These are phyloP conservation scores for Fagus crenata DNA, from an alignment of 306 rosid species.

Conservation along the genomic window DNA sequence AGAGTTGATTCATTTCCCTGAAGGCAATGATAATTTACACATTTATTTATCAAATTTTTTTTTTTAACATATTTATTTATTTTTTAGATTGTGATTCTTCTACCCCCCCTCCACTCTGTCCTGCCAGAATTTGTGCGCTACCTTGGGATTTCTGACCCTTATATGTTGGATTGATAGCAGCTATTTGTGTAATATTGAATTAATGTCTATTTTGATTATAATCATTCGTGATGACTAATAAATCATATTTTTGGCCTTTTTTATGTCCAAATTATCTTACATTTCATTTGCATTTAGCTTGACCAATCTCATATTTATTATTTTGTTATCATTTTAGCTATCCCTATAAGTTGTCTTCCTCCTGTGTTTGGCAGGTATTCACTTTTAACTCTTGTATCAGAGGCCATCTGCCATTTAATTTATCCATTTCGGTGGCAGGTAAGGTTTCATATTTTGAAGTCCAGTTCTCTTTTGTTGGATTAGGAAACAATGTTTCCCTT, in stretches of 20 bases:
- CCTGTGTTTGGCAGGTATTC: slow-evolving; percentile 73
- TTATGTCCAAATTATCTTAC: neutral
- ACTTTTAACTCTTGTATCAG: slow-evolving; percentile 85
- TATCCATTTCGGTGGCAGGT: slow-evolving; percentile 99
- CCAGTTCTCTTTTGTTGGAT: slow-evolving; percentile 2
- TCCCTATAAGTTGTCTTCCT: slow-evolving; percentile 17
- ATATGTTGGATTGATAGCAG: neutral
- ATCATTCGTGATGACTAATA: neutral
- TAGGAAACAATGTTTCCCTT: slow-evolving; percentile 18
- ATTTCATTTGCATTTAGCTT: neutral
- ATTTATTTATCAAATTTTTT: no score
- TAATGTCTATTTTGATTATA: neutral
- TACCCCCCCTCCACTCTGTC: neutral
- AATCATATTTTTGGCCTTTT: neutral
- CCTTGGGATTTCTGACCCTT: neutral
- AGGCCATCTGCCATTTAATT: slow-evolving; percentile 93
- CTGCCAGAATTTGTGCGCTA: neutral
- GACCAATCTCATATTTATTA: neutral
- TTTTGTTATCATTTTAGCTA: neutral
- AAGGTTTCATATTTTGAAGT: slow-evolving; percentile 29
- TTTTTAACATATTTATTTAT: no score
- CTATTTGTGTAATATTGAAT: neutral
- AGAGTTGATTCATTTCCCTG: neutral
- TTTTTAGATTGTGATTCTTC: no score
- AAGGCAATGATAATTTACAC: neutral